Evolutionary conservation across 1,284 basidiomycete genomes (phyloP), one percentile per base, ranked within the genome.

Genomic region (Microbotryum violaceum): DNA sequence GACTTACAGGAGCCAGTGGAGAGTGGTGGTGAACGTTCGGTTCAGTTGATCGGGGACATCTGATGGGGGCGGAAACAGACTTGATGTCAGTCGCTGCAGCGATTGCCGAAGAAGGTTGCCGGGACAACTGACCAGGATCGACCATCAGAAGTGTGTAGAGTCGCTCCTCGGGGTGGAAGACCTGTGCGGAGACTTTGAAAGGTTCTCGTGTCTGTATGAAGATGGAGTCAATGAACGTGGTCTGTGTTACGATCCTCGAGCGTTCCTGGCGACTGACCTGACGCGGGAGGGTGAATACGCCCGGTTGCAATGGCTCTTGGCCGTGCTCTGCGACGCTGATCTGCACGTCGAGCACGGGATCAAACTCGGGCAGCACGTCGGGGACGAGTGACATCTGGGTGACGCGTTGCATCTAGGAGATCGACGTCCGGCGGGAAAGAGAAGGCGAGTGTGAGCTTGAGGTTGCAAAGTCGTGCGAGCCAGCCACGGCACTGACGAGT

Each of bases 321-420:
- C 37, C 6, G 37, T 42, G 37, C 14, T 42, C 78, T 45, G 76
- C 81, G 67, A 83, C 82, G 14, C 81, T 79, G 49, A 91, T 71
- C 60, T 83, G 84, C 6, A 92, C 76, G 73, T 93, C 88, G 25
- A 88, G 74, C 10, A 82, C 82, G 0, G 91, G 90, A 55, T 82
- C 82, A 21, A 94, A 75, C 42, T 78, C 78, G 0, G 89, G 83
- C 8, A 97, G 74, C 2, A 93, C 77, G 74, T 97, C 94, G 0
- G 94, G 93, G 4, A 96, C 80, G 57, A 97, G 84, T 56, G 86
- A 79, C 89, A 97, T 91, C 76, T 91, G 86, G 71, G 88, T 80
- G 52, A 94, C 75, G 70, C 92, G 86, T 75, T 97, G 89, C 89
- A 96, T 96, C 85, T 91, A 31, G 71, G 44, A 51, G 18, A 44